Evolutionary conservation across 768 basidiomycete genomes (phyloP).

Genomic region (Amanita jacksonii): DNA sequence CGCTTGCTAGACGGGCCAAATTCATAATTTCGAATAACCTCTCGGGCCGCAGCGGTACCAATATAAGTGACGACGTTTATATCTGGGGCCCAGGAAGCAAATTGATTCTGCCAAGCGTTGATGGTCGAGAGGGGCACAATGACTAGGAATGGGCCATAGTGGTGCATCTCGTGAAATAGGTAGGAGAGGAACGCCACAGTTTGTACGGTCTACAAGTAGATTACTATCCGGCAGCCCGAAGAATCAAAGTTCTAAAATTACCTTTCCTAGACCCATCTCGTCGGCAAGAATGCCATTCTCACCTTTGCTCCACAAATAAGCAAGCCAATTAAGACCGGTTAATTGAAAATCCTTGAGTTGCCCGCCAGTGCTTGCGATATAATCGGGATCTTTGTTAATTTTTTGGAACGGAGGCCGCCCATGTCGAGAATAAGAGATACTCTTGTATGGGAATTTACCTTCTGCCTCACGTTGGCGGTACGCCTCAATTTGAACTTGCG

Average conservation of each 20-base stretch:
- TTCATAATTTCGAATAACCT: slow-evolving; percentile 87
- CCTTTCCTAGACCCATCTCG: slow-evolving; percentile 99
- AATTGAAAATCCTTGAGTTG: slow-evolving; percentile 96
- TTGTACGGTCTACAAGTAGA: slow-evolving; percentile 68
- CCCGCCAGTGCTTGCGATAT: slow-evolving; percentile 70
- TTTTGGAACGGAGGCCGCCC: slow-evolving; percentile 73
- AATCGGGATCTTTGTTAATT: slow-evolving; percentile 83
- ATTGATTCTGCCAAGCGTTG: slow-evolving; percentile 96
- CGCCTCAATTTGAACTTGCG: slow-evolving; percentile 68
- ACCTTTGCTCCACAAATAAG: slow-evolving; percentile 89
- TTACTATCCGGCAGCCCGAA: slow-evolving; percentile 11
- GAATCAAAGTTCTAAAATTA: slow-evolving; percentile 18
- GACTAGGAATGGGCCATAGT: slow-evolving; percentile 95
- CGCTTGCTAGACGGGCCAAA: slow-evolving; percentile 85
- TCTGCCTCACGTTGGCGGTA: slow-evolving; percentile 72
- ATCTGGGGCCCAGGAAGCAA: slow-evolving; percentile 91
- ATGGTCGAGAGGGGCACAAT: slow-evolving; percentile 98
- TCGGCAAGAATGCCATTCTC: slow-evolving; percentile 97
- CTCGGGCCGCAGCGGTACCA: slow-evolving; percentile 78
- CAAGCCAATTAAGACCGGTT: slow-evolving; percentile 97
- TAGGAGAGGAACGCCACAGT: slow-evolving; percentile 92
- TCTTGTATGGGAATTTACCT: slow-evolving; percentile 81
- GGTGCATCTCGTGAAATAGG: slow-evolving; percentile 84
- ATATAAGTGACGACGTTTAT: slow-evolving; percentile 96
- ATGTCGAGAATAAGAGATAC: slow-evolving; percentile 51